Percentiles rank a stretch among this genome's conserved stretches.
phyloP scores from a whole-genome alignment of 495 filamentous ascomycete genomes.

The Penicillium pulvis region DNA sequence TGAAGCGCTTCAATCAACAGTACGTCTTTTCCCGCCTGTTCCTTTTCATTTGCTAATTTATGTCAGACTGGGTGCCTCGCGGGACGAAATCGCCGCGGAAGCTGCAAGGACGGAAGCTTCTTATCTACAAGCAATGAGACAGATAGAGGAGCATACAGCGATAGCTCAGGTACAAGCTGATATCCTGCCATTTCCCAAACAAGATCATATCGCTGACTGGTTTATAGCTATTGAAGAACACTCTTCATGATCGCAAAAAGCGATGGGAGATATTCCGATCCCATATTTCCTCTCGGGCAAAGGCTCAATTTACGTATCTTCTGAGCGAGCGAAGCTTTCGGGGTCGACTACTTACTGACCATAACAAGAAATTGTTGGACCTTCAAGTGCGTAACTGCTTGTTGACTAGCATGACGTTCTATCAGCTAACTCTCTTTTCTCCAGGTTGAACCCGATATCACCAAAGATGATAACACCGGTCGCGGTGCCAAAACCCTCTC shows the following conservation, averaged over 20 bases:
- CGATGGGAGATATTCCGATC: slow-evolving; percentile 81
- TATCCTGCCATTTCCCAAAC: neutral
- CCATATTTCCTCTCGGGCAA: slow-evolving; percentile 79
- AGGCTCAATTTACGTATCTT: slow-evolving; percentile 83
- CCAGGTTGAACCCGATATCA: slow-evolving; percentile 78
- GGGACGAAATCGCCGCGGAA: slow-evolving; percentile 62
- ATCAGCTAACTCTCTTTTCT: neutral
- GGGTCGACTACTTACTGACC: slow-evolving; percentile 76
- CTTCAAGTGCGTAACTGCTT: slow-evolving; percentile 58
- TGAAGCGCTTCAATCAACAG: slow-evolving; percentile 52
- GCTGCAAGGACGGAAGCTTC: slow-evolving; percentile 44
- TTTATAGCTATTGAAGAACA: slow-evolving; percentile 57
- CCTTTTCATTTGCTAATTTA: slow-evolving; percentile 18
- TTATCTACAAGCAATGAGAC: slow-evolving; percentile 45
- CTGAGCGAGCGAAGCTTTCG: slow-evolving; percentile 87
- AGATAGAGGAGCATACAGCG: slow-evolving; percentile 51
- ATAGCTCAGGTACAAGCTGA: slow-evolving; percentile 51
- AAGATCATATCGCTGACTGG: neutral
- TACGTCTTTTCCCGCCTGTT: slow-evolving; percentile 30
- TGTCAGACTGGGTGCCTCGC: slow-evolving; percentile 63
- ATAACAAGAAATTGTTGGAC: slow-evolving; percentile 69
- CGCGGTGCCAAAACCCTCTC: slow-evolving; percentile 88
- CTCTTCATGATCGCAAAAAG: slow-evolving; percentile 67
- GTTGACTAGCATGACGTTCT: neutral
- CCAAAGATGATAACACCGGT: slow-evolving; percentile 61